A percentile compares a stretch with the other conserved stretches of the same genome.
Evolutionary conservation across 2,329 filamentous ascomycete species (phyloP).

Genomic region (Tolypocladium inflatum): DNA sequence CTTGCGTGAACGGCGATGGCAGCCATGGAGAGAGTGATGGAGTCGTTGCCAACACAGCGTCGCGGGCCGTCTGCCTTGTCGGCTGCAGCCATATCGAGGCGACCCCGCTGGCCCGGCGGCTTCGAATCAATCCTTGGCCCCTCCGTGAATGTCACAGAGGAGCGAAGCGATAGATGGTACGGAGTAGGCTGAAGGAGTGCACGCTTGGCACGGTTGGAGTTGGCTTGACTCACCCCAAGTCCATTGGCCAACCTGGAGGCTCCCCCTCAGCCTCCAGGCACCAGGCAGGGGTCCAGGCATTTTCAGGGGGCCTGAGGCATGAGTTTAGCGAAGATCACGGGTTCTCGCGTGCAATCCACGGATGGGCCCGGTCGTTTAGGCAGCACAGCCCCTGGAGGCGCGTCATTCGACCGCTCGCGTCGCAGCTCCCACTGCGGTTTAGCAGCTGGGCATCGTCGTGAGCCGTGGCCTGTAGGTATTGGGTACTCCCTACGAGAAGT

Average conservation of each 20-base stretch:
- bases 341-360: constrained; percentile 1
- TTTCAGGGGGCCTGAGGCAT: neutral
- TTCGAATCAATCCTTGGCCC: neutral
- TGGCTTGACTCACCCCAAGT: too few species aligned
- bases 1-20: neutral
- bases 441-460: neutral
- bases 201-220: too few species aligned
- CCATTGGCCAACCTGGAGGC: neutral
- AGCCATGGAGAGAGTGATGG: neutral
- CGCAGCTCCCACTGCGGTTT: neutral
- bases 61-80: neutral
- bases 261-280: neutral
- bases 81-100: neutral
- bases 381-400: constrained; percentile 5
- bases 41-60: neutral
- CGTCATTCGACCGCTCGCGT: constrained; percentile 4
- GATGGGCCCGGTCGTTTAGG: constrained; percentile 1
- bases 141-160: too few species aligned
- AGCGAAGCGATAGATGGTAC: too few species aligned
- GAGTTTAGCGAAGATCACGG: neutral
- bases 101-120: neutral
- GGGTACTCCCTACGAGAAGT: neutral
- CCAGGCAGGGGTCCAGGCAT: neutral
- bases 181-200: constrained; percentile 3
- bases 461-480: too few species aligned